Evolutionary conservation across 345 rosid genomes (phyloP), one percentile per base, ranked within the genome.

Genomic region (Citrus sp.): DNA sequence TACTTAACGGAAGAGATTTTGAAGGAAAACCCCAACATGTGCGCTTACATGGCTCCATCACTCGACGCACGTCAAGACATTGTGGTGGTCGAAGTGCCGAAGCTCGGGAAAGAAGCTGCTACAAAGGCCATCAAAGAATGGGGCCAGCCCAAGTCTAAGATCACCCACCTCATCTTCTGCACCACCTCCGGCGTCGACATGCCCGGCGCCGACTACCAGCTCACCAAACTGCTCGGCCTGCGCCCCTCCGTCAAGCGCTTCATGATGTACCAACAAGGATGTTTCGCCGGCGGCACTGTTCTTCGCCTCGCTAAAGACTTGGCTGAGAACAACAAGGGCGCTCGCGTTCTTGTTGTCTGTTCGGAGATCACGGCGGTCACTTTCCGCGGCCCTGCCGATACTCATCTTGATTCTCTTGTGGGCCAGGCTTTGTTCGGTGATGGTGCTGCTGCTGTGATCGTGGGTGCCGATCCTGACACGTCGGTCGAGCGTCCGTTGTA

Each of bases 121-220:
- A 70, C 80, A 27, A 90, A 89, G 75, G 97, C 97, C 66, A 90
- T 93, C 82, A 89, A 93, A 75, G 92, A 91, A 56, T 91, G 97
- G 97, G 95, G 93, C 14, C 98, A 93, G 73, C 89, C 98, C 35
- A 93, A 92, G 80, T 92, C 96, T 12, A 93, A 89, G 83, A 89
- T 93, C 87, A 93, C 98, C 22, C 98, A 93, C 27, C 84, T 93
- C 3, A 86, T 93, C 77, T 93, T 93, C 84, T 93, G 98, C 80
- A 93, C 98, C 14, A 90, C 98, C 4, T 89, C 94, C 1, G 96
- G 98, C 0, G 97, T 92, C 0, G 98, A 93, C 89, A 93, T 93
- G 98, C 96, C 98, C 19, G 98, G 97, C 2, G 98, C 98, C 2
- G 98, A 93, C 84, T 93, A 92, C 88, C 96, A 92, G 82, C 94